Percentiles rank a stretch among this genome's conserved stretches.
Conservation (phyloP, 2,329 filamentous ascomycete species). For the Zopfia rhizophila region DNA sequence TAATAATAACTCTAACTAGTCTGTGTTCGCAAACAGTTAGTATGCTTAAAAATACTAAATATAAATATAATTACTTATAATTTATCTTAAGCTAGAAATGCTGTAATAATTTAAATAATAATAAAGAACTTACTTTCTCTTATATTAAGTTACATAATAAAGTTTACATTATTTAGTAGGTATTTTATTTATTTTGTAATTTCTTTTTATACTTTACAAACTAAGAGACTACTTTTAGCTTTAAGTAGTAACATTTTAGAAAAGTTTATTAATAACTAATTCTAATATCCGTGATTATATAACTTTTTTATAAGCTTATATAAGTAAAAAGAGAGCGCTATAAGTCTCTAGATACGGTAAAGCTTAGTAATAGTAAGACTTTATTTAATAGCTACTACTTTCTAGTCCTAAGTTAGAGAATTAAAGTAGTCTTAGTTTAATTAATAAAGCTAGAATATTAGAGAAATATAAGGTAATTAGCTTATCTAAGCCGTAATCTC, state of each 20-base stretch:
- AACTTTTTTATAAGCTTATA: conserved; percentile 48
- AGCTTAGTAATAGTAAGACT: conserved; percentile 37
- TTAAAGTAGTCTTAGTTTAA: conserved; percentile 31
- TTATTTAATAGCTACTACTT: conserved; percentile 33
- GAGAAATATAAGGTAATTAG: conserved; percentile 30
- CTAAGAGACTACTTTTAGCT: conserved; percentile 69
- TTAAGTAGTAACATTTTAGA: conserved; percentile 74
- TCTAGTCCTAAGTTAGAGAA: conserved; percentile 32
- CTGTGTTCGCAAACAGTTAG: conserved; percentile 26
- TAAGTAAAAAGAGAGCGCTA: conserved; percentile 20
- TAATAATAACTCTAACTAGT: conserved; percentile 69
- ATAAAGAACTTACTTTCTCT: conserved; percentile 45
- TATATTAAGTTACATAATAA: conserved; percentile 48
- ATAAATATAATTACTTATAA: conserved; percentile 25
- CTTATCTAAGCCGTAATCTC: conserved; percentile 11
- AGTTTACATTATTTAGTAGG: conserved; percentile 30
- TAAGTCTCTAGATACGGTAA: conserved; percentile 42
- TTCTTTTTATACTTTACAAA: conserved; percentile 68
- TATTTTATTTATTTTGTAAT: conserved; percentile 68
- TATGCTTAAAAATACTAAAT: neutral
- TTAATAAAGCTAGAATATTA: conserved; percentile 37
- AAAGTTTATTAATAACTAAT: conserved; percentile 63
- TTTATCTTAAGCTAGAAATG: conserved; percentile 60
- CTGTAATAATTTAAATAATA: conserved; percentile 43
- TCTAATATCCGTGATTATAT: conserved; percentile 63